Percentiles rank a stretch among this genome's conserved stretches.
Conservation (phyloP, 208 protist genomes). For the Novymonas esmeraldas region DNA sequence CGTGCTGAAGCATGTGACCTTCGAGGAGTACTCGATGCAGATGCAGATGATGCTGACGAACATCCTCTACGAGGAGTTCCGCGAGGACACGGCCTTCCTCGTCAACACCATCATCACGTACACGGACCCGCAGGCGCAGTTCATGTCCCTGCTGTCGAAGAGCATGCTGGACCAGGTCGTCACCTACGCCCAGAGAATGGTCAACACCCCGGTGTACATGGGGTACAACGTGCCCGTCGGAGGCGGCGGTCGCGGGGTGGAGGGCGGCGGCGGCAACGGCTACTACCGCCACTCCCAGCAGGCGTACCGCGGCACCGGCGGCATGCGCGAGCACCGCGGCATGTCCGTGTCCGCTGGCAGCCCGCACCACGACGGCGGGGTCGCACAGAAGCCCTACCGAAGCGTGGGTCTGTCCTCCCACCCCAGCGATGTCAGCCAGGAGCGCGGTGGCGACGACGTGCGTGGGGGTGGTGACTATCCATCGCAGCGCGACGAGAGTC, state of each 20-base stretch:
- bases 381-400: conserved; percentile 26
- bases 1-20: conserved; percentile 30
- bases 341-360: conserved; percentile 1
- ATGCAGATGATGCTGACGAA: conserved; percentile 45
- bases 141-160: conserved; percentile 49
- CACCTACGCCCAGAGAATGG: conserved; percentile 38
- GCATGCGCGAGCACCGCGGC: conserved; percentile 19
- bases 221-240: conserved; percentile 10
- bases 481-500: conserved; percentile 25
- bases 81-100: conserved; percentile 36
- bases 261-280: conserved; percentile 6
- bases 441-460: conserved; percentile 27
- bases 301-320: conserved; percentile 13
- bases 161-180: conserved; percentile 45
- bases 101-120: conserved; percentile 40
- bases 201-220: conserved; percentile 27
- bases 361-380: conserved; percentile 12
- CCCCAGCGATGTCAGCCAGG: conserved; percentile 5
- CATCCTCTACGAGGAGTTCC: conserved; percentile 38
- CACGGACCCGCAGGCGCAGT: conserved; percentile 38
- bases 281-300: conserved; percentile 26
- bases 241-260: conserved; percentile 9
- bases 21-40: conserved; percentile 34
- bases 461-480: conserved; percentile 15
- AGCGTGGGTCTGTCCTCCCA: conserved; percentile 14